Conservation (phyloP, 176 grass and related monocot genomes). For the Triticum timopheevii region DNA sequence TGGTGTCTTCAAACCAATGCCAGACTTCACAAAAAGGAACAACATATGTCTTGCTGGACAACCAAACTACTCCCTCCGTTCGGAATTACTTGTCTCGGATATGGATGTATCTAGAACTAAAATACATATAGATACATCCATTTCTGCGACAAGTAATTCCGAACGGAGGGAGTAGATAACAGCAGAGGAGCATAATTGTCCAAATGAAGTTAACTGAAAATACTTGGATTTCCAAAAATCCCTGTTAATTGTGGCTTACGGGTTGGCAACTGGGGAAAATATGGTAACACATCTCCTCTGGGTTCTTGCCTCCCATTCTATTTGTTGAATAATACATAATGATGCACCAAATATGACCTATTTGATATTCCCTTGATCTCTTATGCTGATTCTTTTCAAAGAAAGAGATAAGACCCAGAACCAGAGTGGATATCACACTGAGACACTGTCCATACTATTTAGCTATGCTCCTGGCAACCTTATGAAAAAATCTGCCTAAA, state of each 20-base stretch:
- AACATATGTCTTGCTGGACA: neutral
- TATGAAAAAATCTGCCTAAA: neutral
- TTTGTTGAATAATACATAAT: neutral
- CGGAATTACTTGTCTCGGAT: no score
- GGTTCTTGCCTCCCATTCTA: neutral
- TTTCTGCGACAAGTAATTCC: no score
- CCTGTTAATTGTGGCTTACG: neutral
- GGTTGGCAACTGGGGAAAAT: neutral
- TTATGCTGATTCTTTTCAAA: neutral
- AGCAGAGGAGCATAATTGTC: neutral
- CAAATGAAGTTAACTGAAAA: slow-evolving; percentile 22
- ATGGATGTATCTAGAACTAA: no score
- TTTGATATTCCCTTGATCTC: neutral
- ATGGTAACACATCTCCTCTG: neutral
- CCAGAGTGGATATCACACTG: neutral
- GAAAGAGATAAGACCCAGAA: neutral
- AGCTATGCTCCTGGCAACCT: neutral
- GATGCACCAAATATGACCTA: neutral
- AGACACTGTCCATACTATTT: neutral
- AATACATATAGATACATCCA: no score
- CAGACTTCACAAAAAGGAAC: neutral
- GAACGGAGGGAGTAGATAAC: neutral
- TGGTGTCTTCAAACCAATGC: neutral
- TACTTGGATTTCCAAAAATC: neutral
- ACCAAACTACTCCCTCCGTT: neutral